These are phyloP conservation scores for Daldinia decipiens DNA, from an alignment of 495 filamentous ascomycete genomes.

Conservation along the genomic window DNA sequence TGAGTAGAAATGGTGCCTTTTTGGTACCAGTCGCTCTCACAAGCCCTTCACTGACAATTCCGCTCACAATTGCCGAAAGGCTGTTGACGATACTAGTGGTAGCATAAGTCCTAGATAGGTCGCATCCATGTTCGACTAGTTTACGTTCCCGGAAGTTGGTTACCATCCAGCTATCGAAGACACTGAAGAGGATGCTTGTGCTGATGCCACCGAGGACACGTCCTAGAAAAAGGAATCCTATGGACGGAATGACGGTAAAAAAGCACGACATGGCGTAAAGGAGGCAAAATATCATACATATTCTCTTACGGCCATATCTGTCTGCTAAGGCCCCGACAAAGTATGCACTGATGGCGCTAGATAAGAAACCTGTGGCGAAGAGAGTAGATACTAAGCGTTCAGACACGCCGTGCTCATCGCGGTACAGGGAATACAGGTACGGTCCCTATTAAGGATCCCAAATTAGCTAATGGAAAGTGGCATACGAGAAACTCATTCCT, in stretches of 20 bases:
- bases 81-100: conserved; percentile 62
- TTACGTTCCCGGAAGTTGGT: conserved; percentile 56
- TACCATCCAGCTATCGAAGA: conserved; percentile 70
- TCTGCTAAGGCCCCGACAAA: conserved; percentile 63
- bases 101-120: conserved; percentile 60
- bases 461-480: conserved; percentile 11
- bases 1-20: conserved; percentile 62
- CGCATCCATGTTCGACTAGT: conserved; percentile 47
- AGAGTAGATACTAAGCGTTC: conserved; percentile 59
- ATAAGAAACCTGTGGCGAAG: conserved; percentile 63
- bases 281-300: conserved; percentile 62
- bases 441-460: conserved; percentile 51
- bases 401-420: conserved; percentile 58
- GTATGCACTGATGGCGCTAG: conserved; percentile 59
- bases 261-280: conserved; percentile 62
- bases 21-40: conserved; percentile 55
- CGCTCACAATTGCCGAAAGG: conserved; percentile 61
- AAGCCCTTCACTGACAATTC: conserved; percentile 53
- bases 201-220: conserved; percentile 64
- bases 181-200: conserved; percentile 64
- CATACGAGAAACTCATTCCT: neutral
- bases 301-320: conserved; percentile 57
- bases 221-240: conserved; percentile 58
- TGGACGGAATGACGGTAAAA: conserved; percentile 52
- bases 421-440: conserved; percentile 66